Evolutionary conservation across 495 filamentous ascomycete genomes (phyloP), one percentile per base, ranked within the genome.

Genomic region (Penicillium fimorum): DNA sequence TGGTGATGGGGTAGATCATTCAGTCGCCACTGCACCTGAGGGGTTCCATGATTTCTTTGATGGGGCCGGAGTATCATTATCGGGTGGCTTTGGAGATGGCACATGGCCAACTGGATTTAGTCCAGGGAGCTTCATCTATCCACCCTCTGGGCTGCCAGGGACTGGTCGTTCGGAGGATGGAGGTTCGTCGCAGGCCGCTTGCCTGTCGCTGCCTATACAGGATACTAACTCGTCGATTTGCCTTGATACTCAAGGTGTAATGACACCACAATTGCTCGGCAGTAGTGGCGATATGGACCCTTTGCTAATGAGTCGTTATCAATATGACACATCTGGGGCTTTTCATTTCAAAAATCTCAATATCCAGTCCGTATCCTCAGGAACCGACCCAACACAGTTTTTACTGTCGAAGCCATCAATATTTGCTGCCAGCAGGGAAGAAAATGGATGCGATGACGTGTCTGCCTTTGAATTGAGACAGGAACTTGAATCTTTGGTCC

Each of bases 281-380:
- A 42, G 35, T n/a, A 51, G 18, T 30, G 49, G 49, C 5, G 49
- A 51, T 18, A 51, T 51, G 49, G 32, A 41, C 15, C 49, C 49
- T 24, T 42, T 41, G 12, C 35, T 51, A 15, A 27, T 51, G 2
- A 17, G 17, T 27, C 49, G 38, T 12, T 51, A 51, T 24, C 49
- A 30, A 10, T 51, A 40, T 10, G 30, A 51, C 30, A n/a, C 13
- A 18, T 51, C 49, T 11, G 49, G 30, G 15, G 38, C 33, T 17
- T 41, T 42, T 30, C 35, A 12, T 41, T 51, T 51, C 49, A 51
- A 51, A 42, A 51, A 51, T 37, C 49, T 41, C n/a, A 41, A 25
- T 15, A 51, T 51, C 15, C 49, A 51, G 13, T 51, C 49, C 2
- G 24, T 51, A 6, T 40, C 22, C 2, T 35, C 25, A 13, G 49